These are phyloP conservation scores for Rubia tinctorum DNA, from an alignment of 305 asterid species.

Conservation along the genomic window DNA sequence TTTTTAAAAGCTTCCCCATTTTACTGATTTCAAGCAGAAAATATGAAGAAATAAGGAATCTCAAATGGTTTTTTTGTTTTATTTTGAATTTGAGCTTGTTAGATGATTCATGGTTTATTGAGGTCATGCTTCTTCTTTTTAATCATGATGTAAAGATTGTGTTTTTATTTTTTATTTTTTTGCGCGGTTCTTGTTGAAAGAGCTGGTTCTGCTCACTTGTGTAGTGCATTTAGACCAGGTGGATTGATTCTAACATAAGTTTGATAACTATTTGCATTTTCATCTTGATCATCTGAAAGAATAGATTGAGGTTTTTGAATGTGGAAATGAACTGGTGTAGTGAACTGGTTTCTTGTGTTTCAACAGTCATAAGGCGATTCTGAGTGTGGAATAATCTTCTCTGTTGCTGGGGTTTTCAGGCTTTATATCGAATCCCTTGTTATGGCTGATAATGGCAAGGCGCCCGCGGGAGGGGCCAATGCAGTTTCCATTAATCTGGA, in stretches of 20 bases:
- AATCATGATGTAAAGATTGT: background rate
- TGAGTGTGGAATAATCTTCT: background rate
- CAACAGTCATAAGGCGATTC: background rate
- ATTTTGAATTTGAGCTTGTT: background rate
- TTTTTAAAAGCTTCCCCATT: background rate
- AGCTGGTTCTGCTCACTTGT: background rate
- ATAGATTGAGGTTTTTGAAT: background rate
- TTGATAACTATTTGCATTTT: background rate
- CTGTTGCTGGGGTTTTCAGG: background rate
- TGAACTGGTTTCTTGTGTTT: background rate
- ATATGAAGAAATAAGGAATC: background rate
- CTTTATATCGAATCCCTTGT: background rate
- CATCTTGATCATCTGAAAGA: background rate
- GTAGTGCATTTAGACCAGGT: background rate
- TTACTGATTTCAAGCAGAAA: background rate
- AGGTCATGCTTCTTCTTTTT: background rate
- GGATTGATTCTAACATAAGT: background rate
- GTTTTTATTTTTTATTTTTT: background rate
- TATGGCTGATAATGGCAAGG: slow-evolving; percentile 31
- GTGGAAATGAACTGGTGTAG: background rate
- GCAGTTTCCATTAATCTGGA: slow-evolving; percentile 41
- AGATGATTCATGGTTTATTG: background rate
- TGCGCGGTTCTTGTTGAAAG: background rate
- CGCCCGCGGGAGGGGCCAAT: slow-evolving; percentile 25
- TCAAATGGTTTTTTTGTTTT: too few relatives aligned